Base-by-base conservation (phyloP, 371 early-diverging fungal species). In the Massospora cicadina region DNA sequence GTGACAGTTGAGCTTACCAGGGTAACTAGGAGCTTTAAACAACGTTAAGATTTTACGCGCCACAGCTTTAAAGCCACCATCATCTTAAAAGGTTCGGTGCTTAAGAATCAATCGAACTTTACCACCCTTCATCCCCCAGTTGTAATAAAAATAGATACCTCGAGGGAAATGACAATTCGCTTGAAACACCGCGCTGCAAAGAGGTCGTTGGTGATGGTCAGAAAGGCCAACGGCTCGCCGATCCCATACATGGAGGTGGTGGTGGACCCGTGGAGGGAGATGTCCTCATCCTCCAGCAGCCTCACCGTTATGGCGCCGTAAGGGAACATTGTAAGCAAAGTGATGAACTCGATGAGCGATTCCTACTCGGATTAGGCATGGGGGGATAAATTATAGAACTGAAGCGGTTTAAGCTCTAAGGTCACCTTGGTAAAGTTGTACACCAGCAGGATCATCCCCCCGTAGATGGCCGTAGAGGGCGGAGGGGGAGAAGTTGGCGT, bases 161-260 rank as follows among this genome's bases (percentile, higher is more conserved):
- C 58, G 17, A 57, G 28, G 7, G 25, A 3, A 57, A 57, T 3
- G 25, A 57, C 13, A 10, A 57, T 12, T n/a, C 28, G 17, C 28
- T 57, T 57, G 23, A 57, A 57, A n/a, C 58, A 57, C 28, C 58
- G 3, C 12, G n/a, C 0, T 23, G 58, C 58, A 57, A 57, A 57
- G 43, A 43, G 43, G 17, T 43, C 43, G 13, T 3, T 17, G 25
- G 23, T 12, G 28, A 25, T 57, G 17, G 58, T 57, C 28, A 57
- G 10, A 57, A 57, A 57, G 28, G 58, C 58, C 28, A 57, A 57
- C 17, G 23, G 23, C 28, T 57, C 25, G 26, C 28, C 28, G 12
- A 57, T 25, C 17, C 58, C n/a, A 57, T 57, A 57, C n/a, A 57
- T 12, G 17, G 58, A 57, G 7, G 23, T 27, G 7, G 12, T 27